A percentile compares a stretch with the other conserved stretches of the same genome.
phyloP scores from a whole-genome alignment of 352 stramenopile species.

The Phytophthora kernoviae region DNA sequence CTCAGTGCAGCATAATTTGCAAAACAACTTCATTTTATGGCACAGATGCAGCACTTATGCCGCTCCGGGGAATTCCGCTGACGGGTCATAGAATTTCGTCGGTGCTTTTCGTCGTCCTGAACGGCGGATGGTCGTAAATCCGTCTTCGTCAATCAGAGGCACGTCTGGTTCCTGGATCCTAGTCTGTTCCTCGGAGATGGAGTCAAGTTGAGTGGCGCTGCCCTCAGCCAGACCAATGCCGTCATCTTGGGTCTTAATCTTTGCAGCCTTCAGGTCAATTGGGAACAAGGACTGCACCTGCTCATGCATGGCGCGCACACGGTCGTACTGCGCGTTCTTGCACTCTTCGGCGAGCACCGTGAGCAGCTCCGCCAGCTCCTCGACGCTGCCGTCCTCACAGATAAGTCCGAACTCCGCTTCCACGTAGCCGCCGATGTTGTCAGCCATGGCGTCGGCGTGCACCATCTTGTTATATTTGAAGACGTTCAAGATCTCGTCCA shows the following conservation, averaged over 20 bases:
- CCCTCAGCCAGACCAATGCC: conserved; percentile 20
- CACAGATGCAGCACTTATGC: conserved; percentile 45
- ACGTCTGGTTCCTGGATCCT: conserved; percentile 28
- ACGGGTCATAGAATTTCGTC: conserved; percentile 80
- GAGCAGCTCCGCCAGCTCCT: conserved; percentile 74
- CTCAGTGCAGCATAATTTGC: conserved; percentile 1
- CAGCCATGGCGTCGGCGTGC: conserved; percentile 65
- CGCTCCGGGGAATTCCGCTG: conserved; percentile 76
- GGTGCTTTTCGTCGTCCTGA: conserved; percentile 63
- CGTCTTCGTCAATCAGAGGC: conserved; percentile 65
- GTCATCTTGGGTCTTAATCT: conserved; percentile 55
- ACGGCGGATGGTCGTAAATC: conserved; percentile 77
- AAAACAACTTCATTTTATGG: conserved; percentile 35
- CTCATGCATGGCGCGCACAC: conserved; percentile 71
- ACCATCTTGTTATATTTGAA: conserved; percentile 86
- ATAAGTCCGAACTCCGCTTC: conserved; percentile 79
- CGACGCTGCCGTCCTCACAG: conserved; percentile 79
- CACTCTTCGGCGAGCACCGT: conserved; percentile 71
- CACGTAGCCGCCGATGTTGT: conserved; percentile 76
- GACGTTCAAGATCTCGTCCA: conserved; percentile 77
- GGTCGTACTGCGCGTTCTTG: conserved; percentile 76
- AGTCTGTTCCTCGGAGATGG: conserved; percentile 41
- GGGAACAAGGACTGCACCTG: conserved; percentile 75
- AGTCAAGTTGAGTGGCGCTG: conserved; percentile 17
- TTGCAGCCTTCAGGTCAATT: conserved; percentile 83